phyloP scores from a whole-genome alignment of 345 rosid genomes.

The Salix viminalis region DNA sequence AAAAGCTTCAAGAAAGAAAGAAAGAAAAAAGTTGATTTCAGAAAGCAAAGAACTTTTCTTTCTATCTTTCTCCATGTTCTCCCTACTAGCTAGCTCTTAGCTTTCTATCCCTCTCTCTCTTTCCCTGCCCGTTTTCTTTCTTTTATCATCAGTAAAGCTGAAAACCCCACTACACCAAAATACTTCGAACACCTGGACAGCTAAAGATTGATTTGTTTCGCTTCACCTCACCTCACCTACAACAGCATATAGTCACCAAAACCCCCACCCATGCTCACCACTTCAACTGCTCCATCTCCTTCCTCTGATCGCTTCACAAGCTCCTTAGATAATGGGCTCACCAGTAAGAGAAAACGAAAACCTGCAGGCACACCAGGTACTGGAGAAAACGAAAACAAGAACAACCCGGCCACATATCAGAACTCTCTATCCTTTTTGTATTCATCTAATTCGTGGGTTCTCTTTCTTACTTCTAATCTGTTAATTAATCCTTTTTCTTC shows the following conservation, averaged over 20 bases:
- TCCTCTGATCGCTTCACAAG: slow-evolving; percentile 47
- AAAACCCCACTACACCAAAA: slow-evolving; percentile 42
- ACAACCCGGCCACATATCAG: background rate
- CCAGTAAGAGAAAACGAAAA: slow-evolving; percentile 66
- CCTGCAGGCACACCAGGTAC: slow-evolving; percentile 93
- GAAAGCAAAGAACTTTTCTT: slow-evolving; percentile 62
- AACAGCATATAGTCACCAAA: slow-evolving; percentile 11
- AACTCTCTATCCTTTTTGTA: background rate
- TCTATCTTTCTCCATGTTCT: background rate
- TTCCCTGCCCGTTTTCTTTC: slow-evolving; percentile 15
- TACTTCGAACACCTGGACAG: background rate
- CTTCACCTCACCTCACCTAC: slow-evolving; percentile 21
- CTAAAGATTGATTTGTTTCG: background rate
- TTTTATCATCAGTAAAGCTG: slow-evolving; percentile 50
- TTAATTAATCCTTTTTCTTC: background rate
- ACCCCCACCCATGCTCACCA: slow-evolving; percentile 29
- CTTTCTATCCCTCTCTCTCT: slow-evolving; percentile 20
- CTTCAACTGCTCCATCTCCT: slow-evolving; percentile 36
- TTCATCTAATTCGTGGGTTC: background rate
- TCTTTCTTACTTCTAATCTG: background rate
- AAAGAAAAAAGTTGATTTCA: slow-evolving; percentile 56
- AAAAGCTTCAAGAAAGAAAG: slow-evolving; percentile 8
- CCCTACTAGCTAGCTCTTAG: background rate
- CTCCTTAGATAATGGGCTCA: slow-evolving; percentile 52
- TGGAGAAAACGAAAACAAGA: background rate